Evolutionary conservation across 192 early-diverging fungal genomes (phyloP).

Genomic region (Coemansia umbellata): DNA sequence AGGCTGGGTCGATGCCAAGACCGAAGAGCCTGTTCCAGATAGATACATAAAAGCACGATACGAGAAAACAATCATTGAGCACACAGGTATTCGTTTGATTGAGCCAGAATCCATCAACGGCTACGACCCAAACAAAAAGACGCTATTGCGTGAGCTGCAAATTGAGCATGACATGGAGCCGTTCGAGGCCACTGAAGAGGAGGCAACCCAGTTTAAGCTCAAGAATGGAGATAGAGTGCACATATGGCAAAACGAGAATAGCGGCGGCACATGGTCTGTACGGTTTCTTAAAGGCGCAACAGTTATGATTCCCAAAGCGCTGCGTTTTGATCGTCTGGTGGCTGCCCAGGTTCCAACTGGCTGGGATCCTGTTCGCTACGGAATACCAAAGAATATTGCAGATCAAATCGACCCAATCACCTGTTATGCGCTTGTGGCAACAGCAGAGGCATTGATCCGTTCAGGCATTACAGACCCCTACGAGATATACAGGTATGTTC

Average conservation of each 20-base stretch:
- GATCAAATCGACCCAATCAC: slow-evolving; percentile 89
- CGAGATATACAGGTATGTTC: slow-evolving; percentile 93
- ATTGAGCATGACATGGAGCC: slow-evolving; percentile 85
- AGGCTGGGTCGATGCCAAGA: slow-evolving; percentile 89
- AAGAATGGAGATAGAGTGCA: slow-evolving; percentile 73
- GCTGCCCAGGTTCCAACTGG: slow-evolving; percentile 93
- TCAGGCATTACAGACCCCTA: slow-evolving; percentile 95
- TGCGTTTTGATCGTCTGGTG: slow-evolving; percentile 81
- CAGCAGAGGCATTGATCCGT: slow-evolving; percentile 84
- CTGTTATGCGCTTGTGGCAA: slow-evolving; percentile 83
- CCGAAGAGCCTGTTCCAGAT: slow-evolving; percentile 82
- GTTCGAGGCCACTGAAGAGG: slow-evolving; percentile 83
- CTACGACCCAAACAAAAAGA: slow-evolving; percentile 87
- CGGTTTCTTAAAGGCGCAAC: slow-evolving; percentile 81
- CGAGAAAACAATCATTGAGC: slow-evolving; percentile 84
- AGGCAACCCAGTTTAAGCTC: slow-evolving; percentile 80
- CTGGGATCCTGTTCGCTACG: slow-evolving; percentile 87
- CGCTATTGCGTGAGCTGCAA: slow-evolving; percentile 82
- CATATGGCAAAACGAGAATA: slow-evolving; percentile 30
- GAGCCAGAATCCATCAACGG: slow-evolving; percentile 82
- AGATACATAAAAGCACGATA: slow-evolving; percentile 83
- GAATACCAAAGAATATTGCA: slow-evolving; percentile 85
- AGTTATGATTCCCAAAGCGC: slow-evolving; percentile 88
- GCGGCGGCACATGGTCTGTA: slow-evolving; percentile 64
- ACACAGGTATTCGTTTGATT: slow-evolving; percentile 90